phyloP scores from a whole-genome alignment of 2,329 filamentous ascomycete species.

The Cordyceps farinosa region DNA sequence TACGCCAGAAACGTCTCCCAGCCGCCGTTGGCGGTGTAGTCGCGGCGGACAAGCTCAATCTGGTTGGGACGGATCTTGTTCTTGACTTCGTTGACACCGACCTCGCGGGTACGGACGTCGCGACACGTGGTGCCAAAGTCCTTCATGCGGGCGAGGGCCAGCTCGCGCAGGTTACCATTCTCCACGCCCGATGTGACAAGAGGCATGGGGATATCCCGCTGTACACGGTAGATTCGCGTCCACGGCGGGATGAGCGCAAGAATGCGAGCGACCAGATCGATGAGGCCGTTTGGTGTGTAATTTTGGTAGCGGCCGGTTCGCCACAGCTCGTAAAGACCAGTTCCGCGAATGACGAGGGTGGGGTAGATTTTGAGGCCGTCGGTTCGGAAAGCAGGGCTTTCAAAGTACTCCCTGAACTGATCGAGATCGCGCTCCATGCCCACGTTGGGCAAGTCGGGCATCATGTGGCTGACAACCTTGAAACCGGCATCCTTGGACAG shows the following conservation, averaged over 20 bases:
- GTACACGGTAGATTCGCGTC: conserved; percentile 97
- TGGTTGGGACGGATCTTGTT: conserved; percentile 96
- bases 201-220: conserved; percentile 99
- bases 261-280: conserved; percentile 95
- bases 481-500: conserved; percentile 97
- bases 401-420: conserved; percentile 97
- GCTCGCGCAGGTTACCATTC: conserved; percentile 91
- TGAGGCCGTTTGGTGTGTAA: conserved; percentile 94
- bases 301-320: conserved; percentile 96
- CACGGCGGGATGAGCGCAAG: conserved; percentile 91
- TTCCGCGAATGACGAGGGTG: conserved; percentile 93
- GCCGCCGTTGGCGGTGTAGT: conserved; percentile 92
- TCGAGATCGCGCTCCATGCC: conserved; percentile 97
- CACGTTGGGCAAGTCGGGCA: conserved; percentile 97
- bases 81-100: conserved; percentile 98
- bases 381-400: conserved; percentile 91
- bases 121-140: conserved; percentile 97
- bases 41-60: conserved; percentile 87
- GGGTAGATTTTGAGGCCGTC: conserved; percentile 98
- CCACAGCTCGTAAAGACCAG: conserved; percentile 95
- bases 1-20: conserved; percentile 99
- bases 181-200: conserved; percentile 97
- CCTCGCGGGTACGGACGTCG: conserved; percentile 92
- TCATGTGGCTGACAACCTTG: conserved; percentile 99
- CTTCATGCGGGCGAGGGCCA: conserved; percentile 96